A percentile compares a stretch with the other conserved stretches of the same genome.
phyloP scores from a whole-genome alignment of 495 filamentous ascomycete species.

The Penicillium fimorum region DNA sequence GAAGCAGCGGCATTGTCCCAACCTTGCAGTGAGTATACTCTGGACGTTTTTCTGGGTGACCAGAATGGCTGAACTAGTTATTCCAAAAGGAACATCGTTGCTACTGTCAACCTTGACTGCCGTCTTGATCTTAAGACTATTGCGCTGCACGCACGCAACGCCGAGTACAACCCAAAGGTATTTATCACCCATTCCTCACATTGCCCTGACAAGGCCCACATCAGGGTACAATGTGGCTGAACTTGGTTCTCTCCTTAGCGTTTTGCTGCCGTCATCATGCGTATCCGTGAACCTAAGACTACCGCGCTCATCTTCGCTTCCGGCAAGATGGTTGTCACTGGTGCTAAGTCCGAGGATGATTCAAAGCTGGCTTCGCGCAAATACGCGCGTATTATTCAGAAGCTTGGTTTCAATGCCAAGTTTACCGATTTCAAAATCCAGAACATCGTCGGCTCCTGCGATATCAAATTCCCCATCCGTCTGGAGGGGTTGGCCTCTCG shows the following conservation, averaged over 20 bases:
- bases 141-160: constrained; percentile 95
- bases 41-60: constrained; percentile 47
- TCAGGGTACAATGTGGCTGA: constrained; percentile 49
- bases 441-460: constrained; percentile 98
- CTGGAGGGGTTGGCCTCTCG: constrained; percentile 91
- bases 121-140: constrained; percentile 99
- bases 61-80: constrained; percentile 58
- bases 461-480: constrained; percentile 99
- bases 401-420: constrained; percentile 98
- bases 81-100: constrained; percentile 95
- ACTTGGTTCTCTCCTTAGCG: constrained; percentile 65
- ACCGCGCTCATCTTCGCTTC: constrained; percentile 97
- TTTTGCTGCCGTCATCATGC: constrained; percentile 99
- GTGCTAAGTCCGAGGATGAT: constrained; percentile 97
- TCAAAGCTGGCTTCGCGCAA: constrained; percentile 95
- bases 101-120: constrained; percentile 98
- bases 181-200: constrained; percentile 32
- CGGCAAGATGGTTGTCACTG: constrained; percentile 99
- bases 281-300: constrained; percentile 98
- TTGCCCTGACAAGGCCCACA: constrained; percentile 39
- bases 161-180: constrained; percentile 98
- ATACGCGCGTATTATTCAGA: constrained; percentile 99
- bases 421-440: constrained; percentile 99
- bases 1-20: constrained; percentile 89
- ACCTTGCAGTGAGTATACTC: constrained; percentile 94